Conservation (phyloP, 108 stramenopile genomes). For the Schizochytrium sp. region DNA sequence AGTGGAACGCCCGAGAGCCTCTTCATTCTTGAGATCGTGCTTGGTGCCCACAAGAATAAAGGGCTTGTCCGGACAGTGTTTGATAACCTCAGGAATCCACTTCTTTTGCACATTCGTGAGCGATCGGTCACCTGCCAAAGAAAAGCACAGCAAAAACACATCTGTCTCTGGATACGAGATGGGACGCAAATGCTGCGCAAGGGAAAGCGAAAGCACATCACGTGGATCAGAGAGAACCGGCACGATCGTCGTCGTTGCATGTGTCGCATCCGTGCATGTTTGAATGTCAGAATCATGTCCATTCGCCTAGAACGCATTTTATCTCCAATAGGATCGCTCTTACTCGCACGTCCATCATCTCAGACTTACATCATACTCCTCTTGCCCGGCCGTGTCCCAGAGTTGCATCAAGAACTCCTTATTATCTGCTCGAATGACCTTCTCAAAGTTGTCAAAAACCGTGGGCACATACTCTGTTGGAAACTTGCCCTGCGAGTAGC, state of each 20-base stretch:
- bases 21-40: slow-evolving; percentile 32
- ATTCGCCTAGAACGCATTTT: not conserved
- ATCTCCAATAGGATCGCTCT: not conserved
- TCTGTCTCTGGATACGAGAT: slow-evolving; percentile 57
- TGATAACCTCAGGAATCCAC: slow-evolving; percentile 46
- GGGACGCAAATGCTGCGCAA: slow-evolving; percentile 42
- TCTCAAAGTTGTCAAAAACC: slow-evolving; percentile 37
- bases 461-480: slow-evolving; percentile 61
- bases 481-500: slow-evolving; percentile 56
- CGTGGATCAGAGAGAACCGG: no score
- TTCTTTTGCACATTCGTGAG: slow-evolving; percentile 52
- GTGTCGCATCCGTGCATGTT: not conserved
- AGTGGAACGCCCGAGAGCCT: slow-evolving; percentile 23
- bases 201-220: no score
- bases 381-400: slow-evolving; percentile 62
- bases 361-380: slow-evolving; percentile 38
- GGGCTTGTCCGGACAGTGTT: slow-evolving; percentile 48
- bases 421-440: not conserved
- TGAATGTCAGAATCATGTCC: not conserved
- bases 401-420: slow-evolving; percentile 50
- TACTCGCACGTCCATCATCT: not conserved
- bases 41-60: slow-evolving; percentile 58
- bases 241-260: no score
- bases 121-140: slow-evolving; percentile 32
- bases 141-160: slow-evolving; percentile 54